Conservation (phyloP, 169 alveolate genomes). For the Plasmodium vivax region DNA sequence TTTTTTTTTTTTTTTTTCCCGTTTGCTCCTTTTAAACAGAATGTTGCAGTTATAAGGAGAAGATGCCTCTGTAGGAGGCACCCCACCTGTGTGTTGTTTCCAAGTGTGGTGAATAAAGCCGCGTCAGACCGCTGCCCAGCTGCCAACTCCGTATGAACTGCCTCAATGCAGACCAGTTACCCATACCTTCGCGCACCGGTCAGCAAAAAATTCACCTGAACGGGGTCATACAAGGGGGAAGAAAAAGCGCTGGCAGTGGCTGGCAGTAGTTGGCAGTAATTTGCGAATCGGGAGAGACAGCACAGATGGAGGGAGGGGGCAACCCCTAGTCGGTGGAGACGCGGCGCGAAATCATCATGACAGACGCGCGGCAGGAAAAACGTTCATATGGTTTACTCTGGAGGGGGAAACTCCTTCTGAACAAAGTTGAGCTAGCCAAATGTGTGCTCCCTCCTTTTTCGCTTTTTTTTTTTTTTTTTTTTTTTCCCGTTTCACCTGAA, state of each 20-base stretch:
- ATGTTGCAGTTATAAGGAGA: background rate
- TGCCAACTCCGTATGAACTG: background rate
- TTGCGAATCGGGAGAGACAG: background rate
- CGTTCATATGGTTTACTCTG: background rate
- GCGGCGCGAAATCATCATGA: background rate
- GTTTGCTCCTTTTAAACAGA: background rate
- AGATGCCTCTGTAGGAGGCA: background rate
- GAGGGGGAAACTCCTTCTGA: background rate
- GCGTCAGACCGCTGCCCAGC: background rate
- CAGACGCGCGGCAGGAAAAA: background rate
- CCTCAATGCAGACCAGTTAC: background rate
- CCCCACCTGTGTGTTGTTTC: background rate
- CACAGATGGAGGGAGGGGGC: background rate
- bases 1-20: background rate
- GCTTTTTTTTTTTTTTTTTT: background rate
- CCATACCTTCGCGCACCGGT: background rate
- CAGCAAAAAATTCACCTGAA: background rate
- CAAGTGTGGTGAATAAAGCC: background rate
- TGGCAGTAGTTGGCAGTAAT: background rate
- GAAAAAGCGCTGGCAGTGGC: background rate
- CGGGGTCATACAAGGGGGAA: background rate
- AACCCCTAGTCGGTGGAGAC: background rate
- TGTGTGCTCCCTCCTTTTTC: background rate
- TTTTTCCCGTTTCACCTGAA: background rate
- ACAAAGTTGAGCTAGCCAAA: conserved; percentile 45